phyloP scores from a whole-genome alignment of 73 alveolate genomes.

The Uronychia binucleata region DNA sequence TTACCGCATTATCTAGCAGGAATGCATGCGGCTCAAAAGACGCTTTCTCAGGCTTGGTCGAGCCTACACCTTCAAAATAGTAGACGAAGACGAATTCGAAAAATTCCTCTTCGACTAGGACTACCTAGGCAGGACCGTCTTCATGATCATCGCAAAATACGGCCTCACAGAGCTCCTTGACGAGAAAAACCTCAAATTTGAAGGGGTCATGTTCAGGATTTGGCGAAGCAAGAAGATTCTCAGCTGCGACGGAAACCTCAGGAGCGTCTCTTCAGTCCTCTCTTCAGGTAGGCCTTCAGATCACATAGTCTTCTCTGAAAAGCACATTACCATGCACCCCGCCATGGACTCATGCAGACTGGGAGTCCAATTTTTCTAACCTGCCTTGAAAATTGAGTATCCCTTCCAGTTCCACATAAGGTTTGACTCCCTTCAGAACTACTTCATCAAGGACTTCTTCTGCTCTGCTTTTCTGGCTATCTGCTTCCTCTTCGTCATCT shows the following conservation, averaged over 20 bases:
- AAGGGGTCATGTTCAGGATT: neutral
- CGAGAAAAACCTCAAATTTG: neutral
- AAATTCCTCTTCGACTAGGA: neutral
- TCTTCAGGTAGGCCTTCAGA: no score
- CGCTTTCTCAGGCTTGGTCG: no score
- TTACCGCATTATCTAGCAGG: neutral
- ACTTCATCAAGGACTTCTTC: neutral
- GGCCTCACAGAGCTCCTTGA: neutral
- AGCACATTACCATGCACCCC: no score
- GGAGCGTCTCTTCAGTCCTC: neutral
- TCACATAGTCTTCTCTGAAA: no score
- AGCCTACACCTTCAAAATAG: no score
- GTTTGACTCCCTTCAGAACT: neutral
- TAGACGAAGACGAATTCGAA: neutral
- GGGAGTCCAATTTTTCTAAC: neutral
- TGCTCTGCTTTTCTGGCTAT: neutral
- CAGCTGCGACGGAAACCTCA: neutral
- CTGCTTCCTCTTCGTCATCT: neutral
- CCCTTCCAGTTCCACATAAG: neutral
- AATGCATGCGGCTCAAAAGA: no score
- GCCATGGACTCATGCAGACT: no score
- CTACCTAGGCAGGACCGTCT: neutral
- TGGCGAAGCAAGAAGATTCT: neutral
- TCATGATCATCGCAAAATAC: neutral
- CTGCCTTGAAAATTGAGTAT: neutral